phyloP scores from a whole-genome alignment of 2,329 filamentous ascomycete genomes.

The Fusarium sacchari region DNA sequence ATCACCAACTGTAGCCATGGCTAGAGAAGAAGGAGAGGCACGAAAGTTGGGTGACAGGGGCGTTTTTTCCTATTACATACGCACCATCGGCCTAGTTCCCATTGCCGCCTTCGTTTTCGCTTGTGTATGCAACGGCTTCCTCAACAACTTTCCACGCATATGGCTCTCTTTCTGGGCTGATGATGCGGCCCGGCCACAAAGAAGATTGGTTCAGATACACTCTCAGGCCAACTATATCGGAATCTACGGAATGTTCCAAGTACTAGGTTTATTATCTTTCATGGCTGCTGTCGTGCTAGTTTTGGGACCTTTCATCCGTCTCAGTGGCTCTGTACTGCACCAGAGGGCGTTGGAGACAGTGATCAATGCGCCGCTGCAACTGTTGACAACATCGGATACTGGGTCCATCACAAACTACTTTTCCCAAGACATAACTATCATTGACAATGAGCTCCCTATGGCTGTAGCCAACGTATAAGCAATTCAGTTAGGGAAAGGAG shows the following conservation, averaged over 20 bases:
- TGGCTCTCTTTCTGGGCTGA: constrained; percentile 56
- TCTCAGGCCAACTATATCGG: constrained; percentile 44
- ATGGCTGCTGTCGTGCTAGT: constrained; percentile 12
- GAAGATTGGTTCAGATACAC: neutral
- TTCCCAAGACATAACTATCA: constrained; percentile 55
- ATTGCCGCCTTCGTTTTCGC: constrained; percentile 31
- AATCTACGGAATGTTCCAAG: constrained; percentile 42
- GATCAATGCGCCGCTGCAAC: constrained; percentile 51
- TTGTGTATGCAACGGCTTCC: constrained; percentile 40
- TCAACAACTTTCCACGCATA: constrained; percentile 45
- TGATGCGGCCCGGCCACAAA: constrained; percentile 29
- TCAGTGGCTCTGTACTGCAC: constrained; percentile 48
- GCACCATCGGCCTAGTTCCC: neutral
- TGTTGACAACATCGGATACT: constrained; percentile 54
- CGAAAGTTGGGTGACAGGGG: neutral
- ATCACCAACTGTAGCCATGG: neutral
- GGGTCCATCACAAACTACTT: constrained; percentile 56
- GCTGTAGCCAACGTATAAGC: constrained; percentile 43
- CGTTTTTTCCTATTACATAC: neutral
- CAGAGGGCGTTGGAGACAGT: constrained; percentile 46
- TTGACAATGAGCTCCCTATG: constrained; percentile 53
- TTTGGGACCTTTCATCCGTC: constrained; percentile 41
- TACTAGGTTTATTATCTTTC: constrained; percentile 28
- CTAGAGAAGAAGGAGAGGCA: neutral
- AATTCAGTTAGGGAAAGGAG: too few species aligned